Percentiles rank a stretch among this genome's conserved stretches.
Evolutionary conservation across 768 basidiomycete genomes (phyloP).

Genomic region (Kwoniella dejecticola): DNA sequence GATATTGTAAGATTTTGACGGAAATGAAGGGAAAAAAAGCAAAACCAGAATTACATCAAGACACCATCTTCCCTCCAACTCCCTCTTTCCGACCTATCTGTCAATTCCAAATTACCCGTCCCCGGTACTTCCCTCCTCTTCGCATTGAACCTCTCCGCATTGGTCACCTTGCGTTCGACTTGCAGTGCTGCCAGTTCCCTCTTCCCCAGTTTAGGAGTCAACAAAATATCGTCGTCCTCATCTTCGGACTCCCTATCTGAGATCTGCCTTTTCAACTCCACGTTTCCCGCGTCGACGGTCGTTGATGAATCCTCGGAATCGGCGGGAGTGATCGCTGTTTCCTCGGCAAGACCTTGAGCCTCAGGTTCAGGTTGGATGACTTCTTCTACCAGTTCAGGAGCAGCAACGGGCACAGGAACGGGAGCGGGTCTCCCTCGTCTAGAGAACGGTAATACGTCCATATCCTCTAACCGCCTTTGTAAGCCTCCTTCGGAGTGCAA

Average conservation of each 20-base stretch:
- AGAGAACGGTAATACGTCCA: constrained; percentile 31
- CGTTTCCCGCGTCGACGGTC: no score
- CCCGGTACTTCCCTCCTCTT: constrained; percentile 1
- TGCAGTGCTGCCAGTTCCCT: neutral
- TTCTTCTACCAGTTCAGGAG: neutral
- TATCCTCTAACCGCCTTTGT: constrained; percentile 32
- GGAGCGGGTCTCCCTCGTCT: constrained; percentile 6
- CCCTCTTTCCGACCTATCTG: constrained; percentile 2
- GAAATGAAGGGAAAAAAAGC: no score
- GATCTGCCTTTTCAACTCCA: no score
- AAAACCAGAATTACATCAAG: neutral
- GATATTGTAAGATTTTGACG: neutral
- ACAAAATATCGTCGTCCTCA: no score
- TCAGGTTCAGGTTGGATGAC: neutral
- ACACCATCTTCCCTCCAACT: neutral
- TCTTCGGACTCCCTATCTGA: no score
- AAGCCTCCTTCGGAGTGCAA: constrained; percentile 54
- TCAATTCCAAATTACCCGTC: constrained; percentile 2
- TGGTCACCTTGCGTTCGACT: neutral
- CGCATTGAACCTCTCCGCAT: neutral
- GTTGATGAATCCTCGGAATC: no score
- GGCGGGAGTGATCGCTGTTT: no score
- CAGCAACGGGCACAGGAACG: neutral
- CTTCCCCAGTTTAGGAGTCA: neutral
- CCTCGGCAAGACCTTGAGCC: neutral